A percentile compares a stretch with the other conserved stretches of the same genome.
These are phyloP conservation scores for Aspergillus sp. DNA, from an alignment of 2,329 filamentous ascomycete species.

Conservation along the genomic window DNA sequence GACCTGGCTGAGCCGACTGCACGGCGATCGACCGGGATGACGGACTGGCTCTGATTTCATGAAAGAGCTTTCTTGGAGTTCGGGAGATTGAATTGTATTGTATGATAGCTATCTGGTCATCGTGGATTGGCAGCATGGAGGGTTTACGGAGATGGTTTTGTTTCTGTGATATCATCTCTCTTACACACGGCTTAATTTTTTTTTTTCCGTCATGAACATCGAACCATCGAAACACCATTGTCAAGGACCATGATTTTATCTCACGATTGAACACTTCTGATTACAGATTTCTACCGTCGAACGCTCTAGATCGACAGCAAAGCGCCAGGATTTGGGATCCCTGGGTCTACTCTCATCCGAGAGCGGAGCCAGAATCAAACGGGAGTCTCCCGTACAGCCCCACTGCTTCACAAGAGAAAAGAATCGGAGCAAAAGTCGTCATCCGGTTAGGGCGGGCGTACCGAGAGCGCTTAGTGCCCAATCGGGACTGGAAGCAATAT, in stretches of 20 bases:
- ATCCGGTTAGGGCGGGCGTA: background rate
- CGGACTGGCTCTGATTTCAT: constrained; percentile 17
- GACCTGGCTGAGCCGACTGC: constrained; percentile 1
- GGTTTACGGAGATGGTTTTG: constrained; percentile 14
- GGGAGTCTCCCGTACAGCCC: background rate
- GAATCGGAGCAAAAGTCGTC: background rate
- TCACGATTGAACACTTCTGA: too few relatives aligned
- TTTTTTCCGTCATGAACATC: background rate
- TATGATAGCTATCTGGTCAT: constrained; percentile 32
- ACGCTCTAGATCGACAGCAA: too few relatives aligned
- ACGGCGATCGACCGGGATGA: constrained; percentile 7
- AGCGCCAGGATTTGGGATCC: background rate
- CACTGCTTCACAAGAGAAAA: background rate
- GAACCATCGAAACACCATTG: background rate
- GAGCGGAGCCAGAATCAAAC: background rate
- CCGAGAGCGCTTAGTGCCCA: too few relatives aligned
- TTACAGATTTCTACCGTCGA: too few relatives aligned
- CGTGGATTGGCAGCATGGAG: constrained; percentile 18
- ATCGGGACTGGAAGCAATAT: background rate
- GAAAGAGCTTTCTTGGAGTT: constrained; percentile 29
- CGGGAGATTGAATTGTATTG: constrained; percentile 26
- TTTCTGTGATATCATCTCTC: constrained; percentile 20
- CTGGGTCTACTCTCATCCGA: background rate
- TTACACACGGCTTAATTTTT: background rate
- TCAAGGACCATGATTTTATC: background rate